Conservation (phyloP, 2,329 filamentous ascomycete genomes). For the Phoma sp. region DNA sequence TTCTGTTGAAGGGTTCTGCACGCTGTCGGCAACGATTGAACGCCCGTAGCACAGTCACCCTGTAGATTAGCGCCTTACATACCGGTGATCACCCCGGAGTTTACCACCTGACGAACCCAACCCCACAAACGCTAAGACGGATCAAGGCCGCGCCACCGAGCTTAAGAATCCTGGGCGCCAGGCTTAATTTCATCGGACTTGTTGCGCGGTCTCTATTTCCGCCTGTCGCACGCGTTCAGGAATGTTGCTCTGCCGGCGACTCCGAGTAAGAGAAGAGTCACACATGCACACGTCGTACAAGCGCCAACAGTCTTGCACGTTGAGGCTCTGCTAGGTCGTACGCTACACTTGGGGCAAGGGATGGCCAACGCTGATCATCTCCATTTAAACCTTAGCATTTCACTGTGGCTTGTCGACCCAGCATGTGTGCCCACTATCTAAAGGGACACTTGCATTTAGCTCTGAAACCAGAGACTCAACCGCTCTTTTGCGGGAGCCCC, state of each 20-base stretch:
- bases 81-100: background rate
- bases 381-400: conserved; percentile 1
- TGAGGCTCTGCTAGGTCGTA: conserved; percentile 4
- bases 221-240: background rate
- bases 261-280: background rate
- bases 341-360: background rate
- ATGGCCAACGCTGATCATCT: conserved; percentile 1
- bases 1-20: background rate
- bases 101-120: conserved; percentile 1
- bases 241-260: background rate
- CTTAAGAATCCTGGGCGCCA: conserved; percentile 3
- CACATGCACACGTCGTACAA: background rate
- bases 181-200: background rate
- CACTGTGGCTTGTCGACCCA: background rate
- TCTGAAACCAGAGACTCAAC: background rate
- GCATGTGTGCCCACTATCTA: background rate
- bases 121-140: conserved; percentile 4
- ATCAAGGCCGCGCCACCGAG: background rate
- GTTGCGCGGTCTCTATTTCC: background rate
- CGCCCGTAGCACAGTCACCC: background rate
- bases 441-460: background rate
- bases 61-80: background rate
- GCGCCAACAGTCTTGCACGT: background rate
- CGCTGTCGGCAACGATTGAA: background rate
- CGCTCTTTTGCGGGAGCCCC: conserved; percentile 1